Evolutionary conservation across 192 early-diverging fungal genomes (phyloP).

Genomic region (Coemansia sp.): DNA sequence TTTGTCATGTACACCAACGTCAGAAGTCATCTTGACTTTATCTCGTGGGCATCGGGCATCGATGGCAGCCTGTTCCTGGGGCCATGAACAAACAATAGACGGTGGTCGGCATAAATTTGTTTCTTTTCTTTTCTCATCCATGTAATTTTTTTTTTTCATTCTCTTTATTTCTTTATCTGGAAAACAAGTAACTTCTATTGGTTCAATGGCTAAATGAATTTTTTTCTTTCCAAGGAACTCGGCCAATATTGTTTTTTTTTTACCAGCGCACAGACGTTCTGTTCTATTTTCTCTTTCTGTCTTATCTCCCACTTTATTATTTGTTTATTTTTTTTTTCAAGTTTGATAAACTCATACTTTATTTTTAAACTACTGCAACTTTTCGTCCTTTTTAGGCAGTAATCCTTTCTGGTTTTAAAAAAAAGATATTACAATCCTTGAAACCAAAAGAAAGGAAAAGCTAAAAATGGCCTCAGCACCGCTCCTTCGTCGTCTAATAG

Average conservation of each 20-base stretch:
- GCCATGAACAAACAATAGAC: not conserved
- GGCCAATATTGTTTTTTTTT: too few relatives aligned
- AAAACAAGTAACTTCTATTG: too few relatives aligned
- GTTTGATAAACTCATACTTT: not conserved
- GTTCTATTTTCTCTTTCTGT: too few relatives aligned
- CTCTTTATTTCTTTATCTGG: too few relatives aligned
- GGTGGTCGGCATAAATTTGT: not conserved
- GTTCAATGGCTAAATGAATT: too few relatives aligned
- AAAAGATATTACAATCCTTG: not conserved
- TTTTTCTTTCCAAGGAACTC: too few relatives aligned
- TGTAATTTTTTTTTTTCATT: not conserved
- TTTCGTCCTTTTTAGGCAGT: slow-evolving; percentile 56
- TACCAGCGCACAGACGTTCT: too few relatives aligned
- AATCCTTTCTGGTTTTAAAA: slow-evolving; percentile 6
- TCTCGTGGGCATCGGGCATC: not conserved
- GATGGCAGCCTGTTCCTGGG: not conserved
- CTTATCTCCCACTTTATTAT: too few relatives aligned
- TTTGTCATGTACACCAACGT: slow-evolving; percentile 12
- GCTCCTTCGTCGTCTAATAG: not conserved
- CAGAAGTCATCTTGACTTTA: slow-evolving; percentile 6
- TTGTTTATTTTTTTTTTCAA: too few relatives aligned
- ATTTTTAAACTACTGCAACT: slow-evolving; percentile 55
- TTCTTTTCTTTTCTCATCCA: slow-evolving; percentile 6
- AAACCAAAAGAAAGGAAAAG: slow-evolving; percentile 21
- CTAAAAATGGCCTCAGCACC: slow-evolving; percentile 40